These are phyloP conservation scores for Rhododendron ovatum DNA, from an alignment of 148 eudicot species.

Conservation along the genomic window DNA sequence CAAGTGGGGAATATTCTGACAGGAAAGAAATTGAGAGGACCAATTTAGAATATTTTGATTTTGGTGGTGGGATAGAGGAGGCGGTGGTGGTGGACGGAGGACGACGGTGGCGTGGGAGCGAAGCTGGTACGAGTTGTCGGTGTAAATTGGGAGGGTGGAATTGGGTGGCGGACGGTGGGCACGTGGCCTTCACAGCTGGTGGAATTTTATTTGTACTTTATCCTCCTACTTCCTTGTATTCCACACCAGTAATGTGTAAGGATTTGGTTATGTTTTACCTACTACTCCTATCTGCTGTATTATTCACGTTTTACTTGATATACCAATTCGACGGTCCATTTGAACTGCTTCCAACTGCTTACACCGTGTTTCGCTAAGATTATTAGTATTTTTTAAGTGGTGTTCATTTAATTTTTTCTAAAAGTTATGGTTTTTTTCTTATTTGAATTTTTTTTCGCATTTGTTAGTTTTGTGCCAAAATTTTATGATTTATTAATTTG, in stretches of 20 bases:
- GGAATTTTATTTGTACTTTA: not conserved
- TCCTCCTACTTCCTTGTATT: not conserved
- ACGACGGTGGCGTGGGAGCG: slow-evolving; percentile 3
- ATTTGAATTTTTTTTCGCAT: no score
- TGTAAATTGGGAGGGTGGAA: not conserved
- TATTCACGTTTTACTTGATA: slow-evolving; percentile 10
- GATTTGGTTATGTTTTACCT: not conserved
- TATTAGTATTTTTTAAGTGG: no score
- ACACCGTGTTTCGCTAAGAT: not conserved
- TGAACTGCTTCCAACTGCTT: slow-evolving; percentile 8
- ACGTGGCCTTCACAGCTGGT: slow-evolving; percentile 10
- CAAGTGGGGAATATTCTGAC: slow-evolving; percentile 22
- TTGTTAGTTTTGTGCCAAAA: no score
- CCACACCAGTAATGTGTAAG: slow-evolving; percentile 1
- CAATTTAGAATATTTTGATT: slow-evolving; percentile 6
- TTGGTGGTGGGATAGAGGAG: not conserved
- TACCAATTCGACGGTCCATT: slow-evolving; percentile 12
- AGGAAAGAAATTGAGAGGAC: not conserved
- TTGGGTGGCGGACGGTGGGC: not conserved
- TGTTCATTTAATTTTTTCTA: no score
- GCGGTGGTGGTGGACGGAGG: not conserved
- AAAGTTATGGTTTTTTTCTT: no score
- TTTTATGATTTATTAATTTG: no score
- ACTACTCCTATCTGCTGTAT: not conserved
- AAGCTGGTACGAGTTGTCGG: slow-evolving; percentile 11